These are phyloP conservation scores for Suhomyces sp. DNA, from an alignment of 805 yeast genomes.

Conservation along the genomic window DNA sequence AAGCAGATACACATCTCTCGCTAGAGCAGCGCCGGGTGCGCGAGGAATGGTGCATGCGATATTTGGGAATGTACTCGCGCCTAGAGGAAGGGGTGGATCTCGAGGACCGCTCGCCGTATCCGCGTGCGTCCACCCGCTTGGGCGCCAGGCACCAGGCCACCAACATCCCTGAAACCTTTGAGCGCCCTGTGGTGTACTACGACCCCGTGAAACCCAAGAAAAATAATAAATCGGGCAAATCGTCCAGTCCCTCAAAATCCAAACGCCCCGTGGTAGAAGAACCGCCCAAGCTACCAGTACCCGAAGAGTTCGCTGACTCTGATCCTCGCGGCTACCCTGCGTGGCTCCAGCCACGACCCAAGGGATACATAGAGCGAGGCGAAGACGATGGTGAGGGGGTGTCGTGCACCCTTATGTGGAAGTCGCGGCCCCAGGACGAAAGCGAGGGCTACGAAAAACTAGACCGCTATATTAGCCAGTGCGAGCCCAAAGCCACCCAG, in stretches of 20 bases:
- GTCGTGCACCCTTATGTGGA: slow-evolving; percentile 70
- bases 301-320: slow-evolving; percentile 42
- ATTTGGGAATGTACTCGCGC: slow-evolving; percentile 70
- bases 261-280: slow-evolving; percentile 2
- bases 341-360: slow-evolving; percentile 78
- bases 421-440: slow-evolving; percentile 34
- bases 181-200: slow-evolving; percentile 62
- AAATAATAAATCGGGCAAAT: slow-evolving; percentile 6
- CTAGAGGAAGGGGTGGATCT: slow-evolving; percentile 75
- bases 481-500: slow-evolving; percentile 54
- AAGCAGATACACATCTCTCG: slow-evolving; percentile 40
- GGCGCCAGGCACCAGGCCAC: slow-evolving; percentile 75
- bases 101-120: slow-evolving; percentile 71
- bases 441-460: slow-evolving; percentile 28
- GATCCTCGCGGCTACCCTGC: slow-evolving; percentile 53
- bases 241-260: slow-evolving; percentile 3
- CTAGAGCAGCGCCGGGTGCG: slow-evolving; percentile 47
- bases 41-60: slow-evolving; percentile 83
- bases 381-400: slow-evolving; percentile 51
- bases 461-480: slow-evolving; percentile 53
- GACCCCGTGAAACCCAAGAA: slow-evolving; percentile 35
- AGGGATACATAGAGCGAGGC: slow-evolving; percentile 84
- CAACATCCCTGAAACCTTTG: slow-evolving; percentile 59
- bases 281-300: slow-evolving; percentile 38
- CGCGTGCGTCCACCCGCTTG: slow-evolving; percentile 72